Conservation (phyloP, 139 green algal species). For the Chlorella sp. region DNA sequence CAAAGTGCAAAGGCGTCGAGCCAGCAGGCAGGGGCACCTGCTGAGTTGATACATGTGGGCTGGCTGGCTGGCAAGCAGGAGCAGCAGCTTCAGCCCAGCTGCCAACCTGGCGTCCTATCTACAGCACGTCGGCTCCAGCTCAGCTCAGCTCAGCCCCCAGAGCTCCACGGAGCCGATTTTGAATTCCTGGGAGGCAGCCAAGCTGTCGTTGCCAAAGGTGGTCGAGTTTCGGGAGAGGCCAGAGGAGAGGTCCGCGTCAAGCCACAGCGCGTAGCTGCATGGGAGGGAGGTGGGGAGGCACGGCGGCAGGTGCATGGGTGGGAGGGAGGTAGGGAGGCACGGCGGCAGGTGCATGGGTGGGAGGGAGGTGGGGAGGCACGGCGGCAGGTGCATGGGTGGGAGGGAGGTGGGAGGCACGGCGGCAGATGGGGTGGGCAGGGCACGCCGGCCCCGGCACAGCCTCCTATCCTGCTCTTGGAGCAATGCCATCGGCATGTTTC, state of each 20-base stretch:
- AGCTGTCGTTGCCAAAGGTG: conserved; percentile 51
- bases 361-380: neutral
- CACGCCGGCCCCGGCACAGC: too few species aligned
- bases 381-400: neutral
- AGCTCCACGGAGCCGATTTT: conserved; percentile 45
- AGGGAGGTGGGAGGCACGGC: too few species aligned
- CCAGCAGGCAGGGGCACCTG: too few species aligned
- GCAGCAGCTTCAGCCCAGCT: too few species aligned
- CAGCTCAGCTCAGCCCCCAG: conserved; percentile 34
- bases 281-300: neutral
- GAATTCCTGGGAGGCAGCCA: conserved; percentile 47
- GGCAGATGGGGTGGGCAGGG: neutral
- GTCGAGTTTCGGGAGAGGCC: conserved; percentile 38
- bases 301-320: neutral
- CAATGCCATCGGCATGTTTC: too few species aligned
- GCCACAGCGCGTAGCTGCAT: conserved; percentile 50
- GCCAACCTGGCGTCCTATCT: too few species aligned
- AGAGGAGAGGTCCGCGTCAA: conserved; percentile 36
- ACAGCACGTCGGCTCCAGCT: neutral
- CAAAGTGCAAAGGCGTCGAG: too few species aligned
- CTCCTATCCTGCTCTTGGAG: neutral
- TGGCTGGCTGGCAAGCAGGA: too few species aligned
- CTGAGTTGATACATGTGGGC: too few species aligned
- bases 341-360: neutral
- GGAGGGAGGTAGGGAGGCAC: neutral